Evolutionary conservation across 139 green algal genomes (phyloP).

Genomic region (Picochlorum sp.): DNA sequence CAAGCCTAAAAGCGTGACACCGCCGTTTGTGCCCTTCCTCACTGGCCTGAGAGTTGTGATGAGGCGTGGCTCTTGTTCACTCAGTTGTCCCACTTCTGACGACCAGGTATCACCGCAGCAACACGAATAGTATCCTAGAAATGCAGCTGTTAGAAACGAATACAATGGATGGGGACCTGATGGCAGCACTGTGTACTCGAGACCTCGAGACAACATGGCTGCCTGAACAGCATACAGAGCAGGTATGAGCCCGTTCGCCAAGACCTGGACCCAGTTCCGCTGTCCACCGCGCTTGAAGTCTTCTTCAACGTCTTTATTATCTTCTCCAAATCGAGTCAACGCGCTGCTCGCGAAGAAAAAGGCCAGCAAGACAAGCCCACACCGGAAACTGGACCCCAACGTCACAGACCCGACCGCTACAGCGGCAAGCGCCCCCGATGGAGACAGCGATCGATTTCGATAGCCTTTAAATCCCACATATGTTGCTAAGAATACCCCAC

Average conservation of each 20-base stretch:
- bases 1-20: constrained; percentile 66
- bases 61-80: constrained; percentile 49
- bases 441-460: constrained; percentile 10
- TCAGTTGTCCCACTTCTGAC: constrained; percentile 78
- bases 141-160: constrained; percentile 16
- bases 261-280: constrained; percentile 67
- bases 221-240: constrained; percentile 12
- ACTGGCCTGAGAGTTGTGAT: constrained; percentile 73
- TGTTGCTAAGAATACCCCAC: constrained; percentile 11
- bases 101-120: constrained; percentile 91
- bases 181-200: constrained; percentile 10
- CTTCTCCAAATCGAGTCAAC: constrained; percentile 69
- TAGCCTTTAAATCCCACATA: constrained; percentile 12
- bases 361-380: constrained; percentile 61
- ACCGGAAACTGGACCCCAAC: constrained; percentile 47
- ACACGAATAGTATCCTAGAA: constrained; percentile 83
- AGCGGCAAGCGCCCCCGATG: constrained; percentile 18
- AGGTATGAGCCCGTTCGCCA: constrained; percentile 36
- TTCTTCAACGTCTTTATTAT: constrained; percentile 64
- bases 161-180: neutral
- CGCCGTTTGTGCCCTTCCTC: constrained; percentile 76
- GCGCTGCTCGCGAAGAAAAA: constrained; percentile 69
- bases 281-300: constrained; percentile 63
- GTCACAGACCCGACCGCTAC: constrained; percentile 53
- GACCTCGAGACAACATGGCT: constrained; percentile 11